These are phyloP conservation scores for Colletotrichum liaoningense DNA, from an alignment of 2,329 filamentous ascomycete genomes.

Conservation along the genomic window DNA sequence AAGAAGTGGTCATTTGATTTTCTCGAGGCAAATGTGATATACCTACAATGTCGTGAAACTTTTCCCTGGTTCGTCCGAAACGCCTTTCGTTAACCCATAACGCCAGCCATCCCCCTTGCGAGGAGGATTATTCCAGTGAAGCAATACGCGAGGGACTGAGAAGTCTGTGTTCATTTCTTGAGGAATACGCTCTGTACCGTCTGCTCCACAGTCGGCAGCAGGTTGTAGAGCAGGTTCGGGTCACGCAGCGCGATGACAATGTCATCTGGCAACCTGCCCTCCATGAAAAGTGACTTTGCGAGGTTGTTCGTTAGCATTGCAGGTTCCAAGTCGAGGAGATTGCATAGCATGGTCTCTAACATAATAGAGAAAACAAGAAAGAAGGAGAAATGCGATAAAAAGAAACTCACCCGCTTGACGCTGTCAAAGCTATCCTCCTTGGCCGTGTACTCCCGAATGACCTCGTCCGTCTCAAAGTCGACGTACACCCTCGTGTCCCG, in stretches of 20 bases:
- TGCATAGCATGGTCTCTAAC: background rate
- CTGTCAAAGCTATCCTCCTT: conserved; percentile 84
- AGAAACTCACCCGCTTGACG: conserved; percentile 72
- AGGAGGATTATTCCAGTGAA: background rate
- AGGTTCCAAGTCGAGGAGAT: background rate
- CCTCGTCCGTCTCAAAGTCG: conserved; percentile 82
- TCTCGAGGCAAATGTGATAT: conserved; percentile 4
- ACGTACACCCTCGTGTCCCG: conserved; percentile 93
- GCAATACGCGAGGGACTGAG: background rate
- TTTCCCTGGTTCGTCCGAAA: conserved; percentile 22
- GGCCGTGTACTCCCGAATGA: conserved; percentile 91
- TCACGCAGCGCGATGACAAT: conserved; percentile 82
- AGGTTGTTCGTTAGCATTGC: conserved; percentile 35
- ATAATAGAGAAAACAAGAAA: background rate
- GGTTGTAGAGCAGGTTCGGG: conserved; percentile 77
- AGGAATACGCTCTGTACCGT: conserved; percentile 61
- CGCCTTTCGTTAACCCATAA: conserved; percentile 10
- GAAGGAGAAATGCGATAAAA: background rate
- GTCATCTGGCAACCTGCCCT: conserved; percentile 73
- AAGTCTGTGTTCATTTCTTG: background rate
- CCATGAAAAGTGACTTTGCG: conserved; percentile 58
- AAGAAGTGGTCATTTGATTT: background rate
- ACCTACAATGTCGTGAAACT: background rate
- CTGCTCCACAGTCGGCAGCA: conserved; percentile 78
- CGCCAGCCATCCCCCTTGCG: background rate